These are phyloP conservation scores for Russula compacta DNA, from an alignment of 768 basidiomycete genomes.

Conservation along the genomic window DNA sequence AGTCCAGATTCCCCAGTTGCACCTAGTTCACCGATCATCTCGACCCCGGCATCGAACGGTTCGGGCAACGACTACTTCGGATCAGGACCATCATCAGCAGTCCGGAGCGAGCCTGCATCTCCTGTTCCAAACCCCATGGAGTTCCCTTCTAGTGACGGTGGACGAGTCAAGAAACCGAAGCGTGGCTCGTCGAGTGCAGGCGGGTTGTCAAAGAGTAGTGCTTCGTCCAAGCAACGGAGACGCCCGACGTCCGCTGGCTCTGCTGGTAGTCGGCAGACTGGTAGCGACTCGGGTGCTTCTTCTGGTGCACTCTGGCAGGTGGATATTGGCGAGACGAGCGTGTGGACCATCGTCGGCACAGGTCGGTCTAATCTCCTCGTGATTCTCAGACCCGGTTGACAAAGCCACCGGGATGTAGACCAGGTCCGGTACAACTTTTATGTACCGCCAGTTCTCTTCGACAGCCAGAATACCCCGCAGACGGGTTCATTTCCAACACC, in stretches of 20 bases:
- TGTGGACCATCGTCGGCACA: constrained; percentile 91
- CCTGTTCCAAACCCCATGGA: constrained; percentile 49
- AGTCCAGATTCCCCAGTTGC: constrained; percentile 42
- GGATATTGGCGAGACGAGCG: constrained; percentile 87
- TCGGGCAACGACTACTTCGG: constrained; percentile 59
- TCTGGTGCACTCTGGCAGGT: constrained; percentile 82
- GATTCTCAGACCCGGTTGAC: constrained; percentile 16
- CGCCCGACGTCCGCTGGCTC: constrained; percentile 64
- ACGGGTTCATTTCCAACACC: constrained; percentile 71
- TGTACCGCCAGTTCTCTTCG: constrained; percentile 76
- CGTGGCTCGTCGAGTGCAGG: constrained; percentile 69
- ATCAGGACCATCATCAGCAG: constrained; percentile 27
- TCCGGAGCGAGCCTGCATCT: constrained; percentile 60
- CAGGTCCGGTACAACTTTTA: constrained; percentile 93
- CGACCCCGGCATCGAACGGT: constrained; percentile 46
- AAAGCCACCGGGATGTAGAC: constrained; percentile 35
- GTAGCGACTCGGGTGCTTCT: constrained; percentile 58
- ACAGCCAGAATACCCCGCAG: constrained; percentile 65
- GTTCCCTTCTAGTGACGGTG: constrained; percentile 73
- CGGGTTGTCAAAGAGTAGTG: constrained; percentile 42
- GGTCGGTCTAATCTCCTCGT: constrained; percentile 38
- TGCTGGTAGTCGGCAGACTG: constrained; percentile 44
- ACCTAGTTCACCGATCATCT: constrained; percentile 62
- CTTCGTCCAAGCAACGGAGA: constrained; percentile 51
- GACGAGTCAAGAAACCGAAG: constrained; percentile 72